Conservation (phyloP, 495 filamentous ascomycete genomes). For the Staphylotrichum longicolle region DNA sequence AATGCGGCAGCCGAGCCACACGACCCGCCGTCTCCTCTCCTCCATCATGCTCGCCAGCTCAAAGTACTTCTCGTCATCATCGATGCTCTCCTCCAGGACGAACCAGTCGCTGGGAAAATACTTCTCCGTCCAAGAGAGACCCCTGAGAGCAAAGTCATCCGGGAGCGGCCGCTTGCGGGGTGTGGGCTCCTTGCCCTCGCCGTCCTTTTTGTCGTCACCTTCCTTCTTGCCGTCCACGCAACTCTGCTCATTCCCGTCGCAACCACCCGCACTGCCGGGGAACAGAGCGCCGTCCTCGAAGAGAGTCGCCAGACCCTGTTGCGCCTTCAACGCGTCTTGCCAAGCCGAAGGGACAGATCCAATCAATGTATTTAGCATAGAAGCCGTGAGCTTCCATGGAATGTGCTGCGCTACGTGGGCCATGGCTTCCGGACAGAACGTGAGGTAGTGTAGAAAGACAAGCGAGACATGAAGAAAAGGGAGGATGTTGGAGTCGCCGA, state of each 20-base stretch:
- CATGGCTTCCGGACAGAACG: conserved; percentile 52
- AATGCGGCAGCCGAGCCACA: conserved; percentile 67
- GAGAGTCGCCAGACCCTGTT: neutral
- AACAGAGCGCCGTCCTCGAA: neutral
- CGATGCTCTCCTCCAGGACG: conserved; percentile 55
- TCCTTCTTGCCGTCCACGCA: neutral
- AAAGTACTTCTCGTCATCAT: conserved; percentile 73
- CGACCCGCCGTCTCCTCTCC: conserved; percentile 66
- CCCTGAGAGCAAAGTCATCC: conserved; percentile 80
- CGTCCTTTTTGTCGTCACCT: neutral
- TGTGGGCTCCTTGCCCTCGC: conserved; percentile 40
- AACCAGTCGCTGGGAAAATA: conserved; percentile 74
- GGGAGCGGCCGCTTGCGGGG: conserved; percentile 58
- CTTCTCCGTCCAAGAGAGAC: conserved; percentile 65
- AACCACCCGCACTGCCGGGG: neutral
- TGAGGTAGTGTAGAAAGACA: conserved; percentile 64
- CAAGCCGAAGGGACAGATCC: conserved; percentile 25
- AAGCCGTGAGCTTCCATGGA: conserved; percentile 63
- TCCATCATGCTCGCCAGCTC: conserved; percentile 65
- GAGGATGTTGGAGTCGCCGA: conserved; percentile 62
- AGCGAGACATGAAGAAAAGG: conserved; percentile 67
- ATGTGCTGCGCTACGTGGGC: conserved; percentile 42
- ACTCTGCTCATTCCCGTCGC: too few species aligned
- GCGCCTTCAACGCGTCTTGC: conserved; percentile 1
- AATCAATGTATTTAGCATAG: conserved; percentile 64